phyloP scores from a whole-genome alignment of 73 alveolate species.

The Blepharisma japonicum region DNA sequence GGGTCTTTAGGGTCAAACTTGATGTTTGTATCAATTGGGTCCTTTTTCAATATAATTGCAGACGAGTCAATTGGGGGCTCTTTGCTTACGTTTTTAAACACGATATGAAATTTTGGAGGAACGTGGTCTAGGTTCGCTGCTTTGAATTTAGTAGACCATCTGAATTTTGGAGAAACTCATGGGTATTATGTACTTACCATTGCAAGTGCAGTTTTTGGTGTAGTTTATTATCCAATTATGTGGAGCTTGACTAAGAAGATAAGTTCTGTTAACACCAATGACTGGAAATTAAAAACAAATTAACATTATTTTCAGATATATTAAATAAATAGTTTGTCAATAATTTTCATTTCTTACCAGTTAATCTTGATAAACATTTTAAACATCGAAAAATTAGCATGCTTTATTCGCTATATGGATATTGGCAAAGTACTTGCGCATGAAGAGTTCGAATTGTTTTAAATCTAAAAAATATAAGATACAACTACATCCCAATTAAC shows the following conservation, averaged over 20 bases:
- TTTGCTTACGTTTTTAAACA: constrained; percentile 39
- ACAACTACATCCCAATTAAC: constrained; percentile 45
- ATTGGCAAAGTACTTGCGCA: constrained; percentile 50
- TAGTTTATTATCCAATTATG: background rate
- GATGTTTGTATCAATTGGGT: constrained; percentile 36
- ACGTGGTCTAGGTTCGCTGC: background rate
- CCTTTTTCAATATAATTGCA: constrained; percentile 42
- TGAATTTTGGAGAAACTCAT: background rate
- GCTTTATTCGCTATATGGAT: constrained; percentile 33
- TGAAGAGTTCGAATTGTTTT: constrained; percentile 63
- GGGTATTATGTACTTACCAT: background rate
- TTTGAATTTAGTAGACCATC: background rate
- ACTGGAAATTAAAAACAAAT: no score
- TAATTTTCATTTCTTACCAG: no score
- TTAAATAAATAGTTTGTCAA: no score
- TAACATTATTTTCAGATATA: no score
- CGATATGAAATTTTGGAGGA: background rate
- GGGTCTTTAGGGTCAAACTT: background rate
- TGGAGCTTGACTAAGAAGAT: no score
- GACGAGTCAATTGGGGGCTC: constrained; percentile 52
- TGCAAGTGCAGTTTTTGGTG: background rate
- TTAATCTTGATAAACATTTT: no score
- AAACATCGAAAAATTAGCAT: no score
- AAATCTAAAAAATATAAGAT: constrained; percentile 46
- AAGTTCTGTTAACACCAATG: no score